These are phyloP conservation scores for Podospora bellae-mahoneyi DNA, from an alignment of 495 filamentous ascomycete genomes.

Conservation along the genomic window DNA sequence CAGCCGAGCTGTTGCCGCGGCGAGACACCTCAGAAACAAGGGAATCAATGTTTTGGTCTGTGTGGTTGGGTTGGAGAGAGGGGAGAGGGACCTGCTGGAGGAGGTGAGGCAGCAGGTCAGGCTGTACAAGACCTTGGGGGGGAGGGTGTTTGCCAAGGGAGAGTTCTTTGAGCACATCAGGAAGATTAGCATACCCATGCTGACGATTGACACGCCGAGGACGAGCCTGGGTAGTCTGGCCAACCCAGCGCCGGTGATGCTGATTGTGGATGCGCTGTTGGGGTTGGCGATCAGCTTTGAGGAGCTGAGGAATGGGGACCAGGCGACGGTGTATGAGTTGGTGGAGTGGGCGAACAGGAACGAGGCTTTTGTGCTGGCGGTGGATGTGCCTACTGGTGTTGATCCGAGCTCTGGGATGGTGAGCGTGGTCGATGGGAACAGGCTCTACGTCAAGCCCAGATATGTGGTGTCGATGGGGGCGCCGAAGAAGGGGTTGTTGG, in stretches of 20 bases:
- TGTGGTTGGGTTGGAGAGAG: slow-evolving; percentile 74
- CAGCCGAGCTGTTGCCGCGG: slow-evolving; percentile 77
- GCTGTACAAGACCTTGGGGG: slow-evolving; percentile 73
- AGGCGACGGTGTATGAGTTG: slow-evolving; percentile 74
- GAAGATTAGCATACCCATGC: slow-evolving; percentile 37
- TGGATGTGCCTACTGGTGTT: slow-evolving; percentile 85
- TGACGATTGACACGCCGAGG: slow-evolving; percentile 39
- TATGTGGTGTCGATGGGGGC: slow-evolving; percentile 79
- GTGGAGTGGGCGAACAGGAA: slow-evolving; percentile 84
- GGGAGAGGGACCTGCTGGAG: slow-evolving; percentile 61
- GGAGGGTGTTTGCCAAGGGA: slow-evolving; percentile 57
- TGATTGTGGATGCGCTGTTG: slow-evolving; percentile 86
- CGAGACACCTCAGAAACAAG: slow-evolving; percentile 79
- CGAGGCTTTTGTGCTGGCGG: slow-evolving; percentile 70
- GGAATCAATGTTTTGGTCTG: slow-evolving; percentile 74
- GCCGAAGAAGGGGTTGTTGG: slow-evolving; percentile 77
- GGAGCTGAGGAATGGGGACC: slow-evolving; percentile 74
- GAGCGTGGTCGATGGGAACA: slow-evolving; percentile 58
- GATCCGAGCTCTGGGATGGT: slow-evolving; percentile 70
- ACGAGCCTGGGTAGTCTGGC: slow-evolving; percentile 31
- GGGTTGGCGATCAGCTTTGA: slow-evolving; percentile 81
- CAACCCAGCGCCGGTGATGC: slow-evolving; percentile 55
- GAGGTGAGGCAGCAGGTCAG: slow-evolving; percentile 70
- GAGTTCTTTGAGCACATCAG: slow-evolving; percentile 51
- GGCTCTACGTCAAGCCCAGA: slow-evolving; percentile 68